A percentile compares a stretch with the other conserved stretches of the same genome.
phyloP scores from a whole-genome alignment of 495 filamentous ascomycete species.

The Tricharina praecox region DNA sequence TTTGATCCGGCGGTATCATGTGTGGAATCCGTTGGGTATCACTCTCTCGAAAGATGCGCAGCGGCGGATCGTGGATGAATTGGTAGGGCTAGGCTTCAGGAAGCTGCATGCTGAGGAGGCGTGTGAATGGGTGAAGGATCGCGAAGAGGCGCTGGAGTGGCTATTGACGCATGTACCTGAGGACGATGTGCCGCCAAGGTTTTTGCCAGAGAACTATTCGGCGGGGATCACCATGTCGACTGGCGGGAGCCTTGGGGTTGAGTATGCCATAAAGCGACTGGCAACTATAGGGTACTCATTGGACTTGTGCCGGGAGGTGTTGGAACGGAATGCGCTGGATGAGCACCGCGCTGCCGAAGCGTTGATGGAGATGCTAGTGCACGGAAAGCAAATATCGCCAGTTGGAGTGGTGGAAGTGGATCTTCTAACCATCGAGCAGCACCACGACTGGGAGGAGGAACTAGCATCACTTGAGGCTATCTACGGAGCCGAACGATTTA shows the following conservation, averaged over 20 bases:
- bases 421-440: constrained; percentile 15
- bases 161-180: constrained; percentile 90
- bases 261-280: constrained; percentile 31
- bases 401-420: constrained; percentile 8
- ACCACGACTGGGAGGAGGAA: constrained; percentile 65
- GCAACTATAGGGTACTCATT: constrained; percentile 63
- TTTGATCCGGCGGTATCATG: constrained; percentile 52
- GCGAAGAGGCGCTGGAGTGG: constrained; percentile 67
- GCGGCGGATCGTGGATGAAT: constrained; percentile 49
- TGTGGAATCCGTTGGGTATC: constrained; percentile 72
- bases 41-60: constrained; percentile 42
- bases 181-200: constrained; percentile 80
- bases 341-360: constrained; percentile 64
- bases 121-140: constrained; percentile 66
- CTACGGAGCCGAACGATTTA: constrained; percentile 34
- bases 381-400: constrained; percentile 10
- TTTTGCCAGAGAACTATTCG: constrained; percentile 73
- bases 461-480: constrained; percentile 64
- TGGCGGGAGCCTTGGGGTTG: constrained; percentile 35
- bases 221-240: constrained; percentile 73
- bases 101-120: constrained; percentile 81
- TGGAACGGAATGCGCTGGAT: constrained; percentile 49
- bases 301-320: constrained; percentile 60
- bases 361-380: constrained; percentile 51
- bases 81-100: constrained; percentile 62